These are phyloP conservation scores for Cladosporium sp. DNA, from an alignment of 2,329 filamentous ascomycete species.

Conservation along the genomic window DNA sequence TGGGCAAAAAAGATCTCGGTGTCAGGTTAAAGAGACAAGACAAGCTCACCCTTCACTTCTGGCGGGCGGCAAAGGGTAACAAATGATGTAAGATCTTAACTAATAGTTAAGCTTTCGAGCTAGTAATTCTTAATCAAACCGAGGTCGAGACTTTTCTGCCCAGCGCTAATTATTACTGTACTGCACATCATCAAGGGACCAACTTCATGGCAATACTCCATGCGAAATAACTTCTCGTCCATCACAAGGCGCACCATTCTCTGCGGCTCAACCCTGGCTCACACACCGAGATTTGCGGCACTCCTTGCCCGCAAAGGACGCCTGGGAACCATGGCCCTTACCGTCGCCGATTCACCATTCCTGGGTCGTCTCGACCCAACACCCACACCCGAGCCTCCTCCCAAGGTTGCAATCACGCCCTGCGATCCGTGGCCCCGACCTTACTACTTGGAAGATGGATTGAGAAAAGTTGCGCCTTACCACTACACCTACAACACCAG, in stretches of 20 bases:
- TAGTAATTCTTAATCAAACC: too few species aligned
- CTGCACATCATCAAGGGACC: neutral
- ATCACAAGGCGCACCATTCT: too few species aligned
- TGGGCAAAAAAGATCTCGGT: too few species aligned
- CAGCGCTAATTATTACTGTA: too few species aligned
- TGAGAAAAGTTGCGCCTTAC: slow-evolving; percentile 82
- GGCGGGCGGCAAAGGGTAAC: too few species aligned
- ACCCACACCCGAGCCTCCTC: slow-evolving; percentile 33
- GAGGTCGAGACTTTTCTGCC: neutral
- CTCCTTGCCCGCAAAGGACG: slow-evolving; percentile 48
- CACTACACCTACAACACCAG: slow-evolving; percentile 92
- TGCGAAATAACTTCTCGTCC: neutral
- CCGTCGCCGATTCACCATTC: neutral
- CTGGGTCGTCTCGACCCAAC: slow-evolving; percentile 6
- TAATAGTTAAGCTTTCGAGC: too few species aligned
- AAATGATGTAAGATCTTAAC: too few species aligned
- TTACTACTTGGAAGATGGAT: slow-evolving; percentile 77
- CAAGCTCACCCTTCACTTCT: too few species aligned
- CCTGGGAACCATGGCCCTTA: slow-evolving; percentile 28
- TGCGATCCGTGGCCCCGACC: slow-evolving; percentile 61
- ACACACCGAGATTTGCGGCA: slow-evolving; percentile 49
- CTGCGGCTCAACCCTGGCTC: too few species aligned
- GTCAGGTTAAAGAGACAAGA: too few species aligned
- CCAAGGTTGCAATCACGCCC: slow-evolving; percentile 49
- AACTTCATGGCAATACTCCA: neutral